Conservation (phyloP, 768 basidiomycete genomes). For the Suillus bovinus region DNA sequence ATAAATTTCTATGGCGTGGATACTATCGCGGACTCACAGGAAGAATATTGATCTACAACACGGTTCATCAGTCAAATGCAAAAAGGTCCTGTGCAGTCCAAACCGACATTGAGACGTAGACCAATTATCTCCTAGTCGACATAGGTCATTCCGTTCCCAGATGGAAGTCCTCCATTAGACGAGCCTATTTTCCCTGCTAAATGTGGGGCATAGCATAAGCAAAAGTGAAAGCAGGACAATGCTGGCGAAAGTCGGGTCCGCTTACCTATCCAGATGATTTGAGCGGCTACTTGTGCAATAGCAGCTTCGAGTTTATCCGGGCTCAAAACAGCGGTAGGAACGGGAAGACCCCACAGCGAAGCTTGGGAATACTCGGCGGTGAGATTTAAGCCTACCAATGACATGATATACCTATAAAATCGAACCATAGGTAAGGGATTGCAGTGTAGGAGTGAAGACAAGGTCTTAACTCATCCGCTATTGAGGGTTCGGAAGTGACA, state of each 20-base stretch:
- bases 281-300: neutral
- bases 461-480: neutral
- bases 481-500: neutral
- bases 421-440: neutral
- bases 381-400: conserved; percentile 1
- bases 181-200: neutral
- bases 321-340: neutral
- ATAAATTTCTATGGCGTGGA: neutral
- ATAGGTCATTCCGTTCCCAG: neutral
- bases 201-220: neutral
- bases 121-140: neutral
- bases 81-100: neutral
- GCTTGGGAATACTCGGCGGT: neutral
- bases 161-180: neutral
- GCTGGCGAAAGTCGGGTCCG: neutral
- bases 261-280: conserved; percentile 3
- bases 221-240: neutral
- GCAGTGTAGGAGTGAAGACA: neutral
- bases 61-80: neutral
- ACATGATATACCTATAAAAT: conserved; percentile 4
- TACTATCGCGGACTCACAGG: neutral
- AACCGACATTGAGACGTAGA: neutral
- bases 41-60: conserved; percentile 2
- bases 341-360: neutral
- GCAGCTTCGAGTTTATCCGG: neutral